phyloP scores from a whole-genome alignment of 441 rosid genomes.

The Gossypium schwendimanii region DNA sequence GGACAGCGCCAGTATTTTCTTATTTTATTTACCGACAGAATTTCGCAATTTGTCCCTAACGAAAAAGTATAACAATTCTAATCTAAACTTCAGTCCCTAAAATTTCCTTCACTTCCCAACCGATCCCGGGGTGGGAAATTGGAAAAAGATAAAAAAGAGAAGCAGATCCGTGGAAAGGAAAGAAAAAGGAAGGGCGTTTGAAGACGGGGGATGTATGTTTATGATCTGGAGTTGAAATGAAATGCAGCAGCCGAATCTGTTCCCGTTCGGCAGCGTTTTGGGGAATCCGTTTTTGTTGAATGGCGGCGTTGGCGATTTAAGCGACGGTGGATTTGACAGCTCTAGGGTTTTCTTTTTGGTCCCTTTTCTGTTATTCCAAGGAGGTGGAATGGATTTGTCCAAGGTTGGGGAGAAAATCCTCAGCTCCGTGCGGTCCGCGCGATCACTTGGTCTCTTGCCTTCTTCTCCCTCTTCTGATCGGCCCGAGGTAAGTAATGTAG shows the following conservation, averaged over 20 bases:
- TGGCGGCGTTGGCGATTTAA: conserved; percentile 53
- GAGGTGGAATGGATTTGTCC: conserved; percentile 76
- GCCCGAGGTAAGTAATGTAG: conserved; percentile 52
- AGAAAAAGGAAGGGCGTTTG: not conserved
- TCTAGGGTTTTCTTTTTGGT: conserved; percentile 72
- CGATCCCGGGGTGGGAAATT: not conserved
- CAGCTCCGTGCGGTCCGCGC: conserved; percentile 85
- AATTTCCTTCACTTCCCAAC: not conserved
- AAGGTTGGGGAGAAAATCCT: conserved; percentile 84
- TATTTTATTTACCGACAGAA: not conserved
- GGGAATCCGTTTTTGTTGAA: conserved; percentile 62
- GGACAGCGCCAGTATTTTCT: not conserved
- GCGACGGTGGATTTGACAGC: conserved; percentile 65
- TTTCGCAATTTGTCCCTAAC: not conserved
- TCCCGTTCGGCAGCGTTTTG: conserved; percentile 53
- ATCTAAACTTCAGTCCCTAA: not conserved
- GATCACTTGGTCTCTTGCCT: conserved; percentile 79
- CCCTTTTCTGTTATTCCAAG: conserved; percentile 35
- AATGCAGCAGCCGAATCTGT: conserved; percentile 90
- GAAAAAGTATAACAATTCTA: not conserved
- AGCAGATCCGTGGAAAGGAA: not conserved
- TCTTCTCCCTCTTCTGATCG: conserved; percentile 53
- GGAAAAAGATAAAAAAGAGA: not conserved
- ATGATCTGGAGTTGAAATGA: conserved; percentile 37
- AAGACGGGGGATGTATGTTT: conserved; percentile 12